Evolutionary conservation across 1,284 basidiomycete genomes (phyloP).

Genomic region (Erythrobasidium hasegawianum): DNA sequence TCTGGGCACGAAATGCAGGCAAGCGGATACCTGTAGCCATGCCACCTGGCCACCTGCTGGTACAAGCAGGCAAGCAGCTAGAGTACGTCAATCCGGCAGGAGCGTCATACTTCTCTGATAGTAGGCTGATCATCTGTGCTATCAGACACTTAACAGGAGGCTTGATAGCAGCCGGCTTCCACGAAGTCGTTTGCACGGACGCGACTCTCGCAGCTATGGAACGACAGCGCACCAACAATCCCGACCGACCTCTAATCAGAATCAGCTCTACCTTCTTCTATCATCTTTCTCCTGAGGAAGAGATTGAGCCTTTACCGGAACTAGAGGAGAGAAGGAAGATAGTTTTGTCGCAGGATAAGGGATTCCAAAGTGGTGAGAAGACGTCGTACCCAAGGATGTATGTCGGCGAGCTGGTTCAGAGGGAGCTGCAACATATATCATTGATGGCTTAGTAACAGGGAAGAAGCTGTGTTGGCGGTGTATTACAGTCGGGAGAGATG

Average conservation of each 20-base stretch:
- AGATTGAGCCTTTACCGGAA: slow-evolving; percentile 22
- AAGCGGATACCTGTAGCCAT: slow-evolving; percentile 79
- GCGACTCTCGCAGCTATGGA: slow-evolving; percentile 67
- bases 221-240: slow-evolving; percentile 57
- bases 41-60: slow-evolving; percentile 58
- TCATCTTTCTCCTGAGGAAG: slow-evolving; percentile 67
- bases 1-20: slow-evolving; percentile 87
- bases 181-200: slow-evolving; percentile 70
- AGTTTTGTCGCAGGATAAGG: slow-evolving; percentile 5
- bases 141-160: slow-evolving; percentile 69
- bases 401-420: slow-evolving; percentile 29
- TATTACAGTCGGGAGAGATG: too few species aligned
- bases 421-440: slow-evolving; percentile 28
- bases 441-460: slow-evolving; percentile 17
- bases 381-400: slow-evolving; percentile 10
- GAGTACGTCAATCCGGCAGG: slow-evolving; percentile 52
- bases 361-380: slow-evolving; percentile 4
- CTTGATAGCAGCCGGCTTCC: slow-evolving; percentile 61
- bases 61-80: slow-evolving; percentile 88
- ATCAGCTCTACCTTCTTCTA: slow-evolving; percentile 94
- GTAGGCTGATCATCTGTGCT: neutral
- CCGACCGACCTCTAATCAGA: slow-evolving; percentile 75
- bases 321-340: slow-evolving; percentile 3
- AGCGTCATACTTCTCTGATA: too few species aligned
- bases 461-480: neutral